A percentile compares a stretch with the other conserved stretches of the same genome.
Evolutionary conservation across 2,329 filamentous ascomycete species (phyloP).

Genomic region (Periconia macrospinosa): DNA sequence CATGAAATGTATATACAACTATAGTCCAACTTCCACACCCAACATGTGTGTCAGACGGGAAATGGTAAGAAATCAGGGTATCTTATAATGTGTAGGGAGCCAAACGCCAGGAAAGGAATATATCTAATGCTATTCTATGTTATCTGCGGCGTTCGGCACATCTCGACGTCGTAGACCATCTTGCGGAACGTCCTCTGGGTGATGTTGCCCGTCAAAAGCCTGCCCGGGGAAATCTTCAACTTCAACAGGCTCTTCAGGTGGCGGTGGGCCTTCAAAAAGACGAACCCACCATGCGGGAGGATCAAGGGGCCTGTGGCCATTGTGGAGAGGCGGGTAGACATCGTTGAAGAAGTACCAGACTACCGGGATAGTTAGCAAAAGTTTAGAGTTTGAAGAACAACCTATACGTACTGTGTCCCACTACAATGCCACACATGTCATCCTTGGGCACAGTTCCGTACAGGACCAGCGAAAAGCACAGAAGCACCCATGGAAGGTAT

Average conservation of each 20-base stretch:
- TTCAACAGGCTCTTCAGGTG: conserved; percentile 17
- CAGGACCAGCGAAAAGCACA: conserved; percentile 88
- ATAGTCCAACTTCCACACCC: not conserved
- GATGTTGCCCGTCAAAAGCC: conserved; percentile 7
- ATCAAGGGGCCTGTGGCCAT: conserved; percentile 81
- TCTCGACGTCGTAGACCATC: not conserved
- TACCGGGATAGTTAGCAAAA: conserved; percentile 27
- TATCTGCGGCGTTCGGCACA: not conserved
- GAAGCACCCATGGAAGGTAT: conserved; percentile 93
- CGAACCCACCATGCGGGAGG: conserved; percentile 89
- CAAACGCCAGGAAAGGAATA: not conserved
- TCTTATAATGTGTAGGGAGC: conserved; percentile 20
- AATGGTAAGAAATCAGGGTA: conserved; percentile 20
- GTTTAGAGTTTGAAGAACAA: not conserved
- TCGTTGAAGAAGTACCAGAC: conserved; percentile 98
- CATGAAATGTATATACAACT: conserved; percentile 6
- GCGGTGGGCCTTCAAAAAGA: conserved; percentile 64
- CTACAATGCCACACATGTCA: conserved; percentile 91
- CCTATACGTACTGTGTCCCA: conserved; percentile 69
- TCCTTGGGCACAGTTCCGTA: conserved; percentile 90
- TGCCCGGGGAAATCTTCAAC: conserved; percentile 10
- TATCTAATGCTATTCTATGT: not conserved
- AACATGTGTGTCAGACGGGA: not conserved
- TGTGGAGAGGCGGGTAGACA: conserved; percentile 89
- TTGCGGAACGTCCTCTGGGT: conserved; percentile 13